Percentiles rank a stretch among this genome's conserved stretches.
These are phyloP conservation scores for Neopestalotiopsis sp. DNA, from an alignment of 2,329 filamentous ascomycete species.

Conservation along the genomic window DNA sequence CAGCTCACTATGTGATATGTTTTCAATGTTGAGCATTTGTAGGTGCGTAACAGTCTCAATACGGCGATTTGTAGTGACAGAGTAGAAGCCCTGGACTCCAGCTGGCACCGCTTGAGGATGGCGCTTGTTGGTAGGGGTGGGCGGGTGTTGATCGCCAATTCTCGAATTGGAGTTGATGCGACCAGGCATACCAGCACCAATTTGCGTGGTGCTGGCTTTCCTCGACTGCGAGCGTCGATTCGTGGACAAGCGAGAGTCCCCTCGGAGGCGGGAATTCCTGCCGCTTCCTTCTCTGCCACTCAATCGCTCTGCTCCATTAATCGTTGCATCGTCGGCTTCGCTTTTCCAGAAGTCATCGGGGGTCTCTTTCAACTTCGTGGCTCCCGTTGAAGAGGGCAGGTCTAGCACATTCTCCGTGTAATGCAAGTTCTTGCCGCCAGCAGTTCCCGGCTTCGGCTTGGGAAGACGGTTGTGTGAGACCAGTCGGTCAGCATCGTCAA, in stretches of 20 bases:
- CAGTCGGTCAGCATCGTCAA: constrained; percentile 88
- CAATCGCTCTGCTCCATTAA: constrained; percentile 47
- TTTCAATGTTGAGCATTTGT: constrained; percentile 92
- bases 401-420: constrained; percentile 91
- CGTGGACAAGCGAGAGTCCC: constrained; percentile 57
- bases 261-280: constrained; percentile 53
- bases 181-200: constrained; percentile 42
- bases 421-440: constrained; percentile 87
- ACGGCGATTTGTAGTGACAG: constrained; percentile 59
- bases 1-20: constrained; percentile 85
- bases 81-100: constrained; percentile 51
- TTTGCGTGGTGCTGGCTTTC: constrained; percentile 53
- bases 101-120: constrained; percentile 38
- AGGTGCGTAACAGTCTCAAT: constrained; percentile 71
- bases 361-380: constrained; percentile 42
- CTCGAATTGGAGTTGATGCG: constrained; percentile 54
- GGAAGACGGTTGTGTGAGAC: constrained; percentile 82
- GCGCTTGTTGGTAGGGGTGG: constrained; percentile 38
- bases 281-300: constrained; percentile 58
- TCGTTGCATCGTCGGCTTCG: constrained; percentile 68
- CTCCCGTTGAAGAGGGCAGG: constrained; percentile 41
- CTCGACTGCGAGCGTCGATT: constrained; percentile 60
- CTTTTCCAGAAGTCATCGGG: constrained; percentile 72
- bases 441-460: constrained; percentile 68
- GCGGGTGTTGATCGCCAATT: constrained; percentile 31